These are phyloP conservation scores for Collybiopsis luxurians DNA, from an alignment of 768 basidiomycete species.

Conservation along the genomic window DNA sequence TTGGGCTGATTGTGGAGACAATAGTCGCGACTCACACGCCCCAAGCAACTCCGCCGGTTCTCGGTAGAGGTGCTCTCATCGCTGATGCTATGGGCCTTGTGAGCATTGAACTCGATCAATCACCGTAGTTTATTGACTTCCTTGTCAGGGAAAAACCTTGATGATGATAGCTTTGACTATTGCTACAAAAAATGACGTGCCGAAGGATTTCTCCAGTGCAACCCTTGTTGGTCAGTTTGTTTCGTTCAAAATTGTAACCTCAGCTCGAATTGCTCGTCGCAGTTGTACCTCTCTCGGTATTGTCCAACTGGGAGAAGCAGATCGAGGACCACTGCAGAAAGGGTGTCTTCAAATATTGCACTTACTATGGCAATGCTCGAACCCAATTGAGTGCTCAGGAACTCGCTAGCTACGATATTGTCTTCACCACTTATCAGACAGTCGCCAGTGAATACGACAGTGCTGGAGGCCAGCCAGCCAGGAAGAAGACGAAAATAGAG, in stretches of 20 bases:
- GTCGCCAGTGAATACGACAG: slow-evolving; percentile 52
- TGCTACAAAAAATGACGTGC: slow-evolving; percentile 67
- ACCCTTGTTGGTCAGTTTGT: slow-evolving; percentile 72
- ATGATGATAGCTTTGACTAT: slow-evolving; percentile 83
- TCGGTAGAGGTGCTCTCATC: slow-evolving; percentile 84
- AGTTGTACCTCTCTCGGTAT: slow-evolving; percentile 82
- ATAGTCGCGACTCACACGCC: slow-evolving; percentile 81
- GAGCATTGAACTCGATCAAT: background rate
- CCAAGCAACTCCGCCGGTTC: slow-evolving; percentile 55
- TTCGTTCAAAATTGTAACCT: background rate
- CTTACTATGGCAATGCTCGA: slow-evolving; percentile 75
- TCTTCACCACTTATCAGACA: slow-evolving; percentile 83
- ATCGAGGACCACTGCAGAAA: slow-evolving; percentile 67
- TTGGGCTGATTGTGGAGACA: background rate
- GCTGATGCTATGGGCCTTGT: slow-evolving; percentile 75
- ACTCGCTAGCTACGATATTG: slow-evolving; percentile 67
- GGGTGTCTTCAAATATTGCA: slow-evolving; percentile 48
- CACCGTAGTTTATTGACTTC: background rate
- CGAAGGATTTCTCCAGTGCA: slow-evolving; percentile 52
- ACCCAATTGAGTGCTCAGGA: slow-evolving; percentile 49
- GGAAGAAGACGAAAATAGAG: slow-evolving; percentile 59
- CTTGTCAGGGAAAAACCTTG: slow-evolving; percentile 78
- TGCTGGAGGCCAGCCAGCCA: slow-evolving; percentile 34
- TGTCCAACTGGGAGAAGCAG: slow-evolving; percentile 90
- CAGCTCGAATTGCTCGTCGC: background rate